A percentile compares a stretch with the other conserved stretches of the same genome.
These are phyloP conservation scores for Vaccinium vitisidaea DNA, from an alignment of 148 eudicot genomes.

Conservation along the genomic window DNA sequence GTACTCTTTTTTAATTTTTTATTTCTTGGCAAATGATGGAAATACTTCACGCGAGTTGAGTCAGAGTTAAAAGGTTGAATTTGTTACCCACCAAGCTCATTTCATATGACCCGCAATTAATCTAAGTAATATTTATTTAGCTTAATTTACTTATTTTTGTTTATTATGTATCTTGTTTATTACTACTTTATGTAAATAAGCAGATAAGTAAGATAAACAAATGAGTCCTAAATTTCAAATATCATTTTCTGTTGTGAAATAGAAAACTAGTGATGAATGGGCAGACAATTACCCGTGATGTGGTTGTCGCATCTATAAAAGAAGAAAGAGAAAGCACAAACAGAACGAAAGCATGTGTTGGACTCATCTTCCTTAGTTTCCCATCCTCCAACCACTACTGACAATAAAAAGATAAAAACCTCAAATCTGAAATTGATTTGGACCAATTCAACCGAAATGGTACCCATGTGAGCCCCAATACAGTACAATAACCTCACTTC, in stretches of 20 bases:
- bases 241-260: background rate
- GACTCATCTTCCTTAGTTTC: background rate
- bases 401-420: background rate
- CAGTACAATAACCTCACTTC: background rate
- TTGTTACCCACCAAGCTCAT: too few relatives aligned
- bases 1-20: too few relatives aligned
- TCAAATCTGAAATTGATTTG: background rate
- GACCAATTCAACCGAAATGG: background rate
- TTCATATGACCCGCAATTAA: too few relatives aligned
- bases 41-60: too few relatives aligned
- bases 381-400: background rate
- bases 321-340: background rate
- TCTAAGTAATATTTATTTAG: too few relatives aligned
- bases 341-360: background rate
- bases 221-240: background rate
- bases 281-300: background rate
- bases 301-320: background rate
- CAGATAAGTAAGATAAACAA: background rate
- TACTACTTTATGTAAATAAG: background rate
- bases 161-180: background rate
- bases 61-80: too few relatives aligned
- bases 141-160: too few relatives aligned
- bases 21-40: too few relatives aligned
- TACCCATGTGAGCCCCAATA: background rate
- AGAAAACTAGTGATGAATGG: background rate